Base-by-base conservation (phyloP, 2,329 filamentous ascomycete genomes). In the Magnaporthiopsis incrustans region DNA sequence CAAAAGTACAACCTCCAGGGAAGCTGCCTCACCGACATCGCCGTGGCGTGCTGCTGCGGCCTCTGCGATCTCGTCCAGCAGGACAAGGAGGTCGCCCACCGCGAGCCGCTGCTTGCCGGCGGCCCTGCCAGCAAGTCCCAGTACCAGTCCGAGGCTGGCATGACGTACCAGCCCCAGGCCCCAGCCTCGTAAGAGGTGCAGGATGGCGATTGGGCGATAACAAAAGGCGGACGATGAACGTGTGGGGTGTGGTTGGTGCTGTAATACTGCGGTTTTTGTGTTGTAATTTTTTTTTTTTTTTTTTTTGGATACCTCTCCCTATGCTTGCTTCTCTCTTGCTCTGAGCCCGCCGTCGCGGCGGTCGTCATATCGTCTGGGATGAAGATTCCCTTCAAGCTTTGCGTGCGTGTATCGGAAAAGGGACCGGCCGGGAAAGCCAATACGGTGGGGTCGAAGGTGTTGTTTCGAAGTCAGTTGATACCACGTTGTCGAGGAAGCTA, bases 1-100 rank as follows among this genome's bases (percentile, higher is more conserved):
- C 71, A 73, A 62, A 80, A 78, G 71, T 77, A 80, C 70, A 74
- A 79, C 69, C 75, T 82, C 22, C 68, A 77, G 69, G 79, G 79
- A 30, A 77, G 69, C 70, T 81, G 77, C 66, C 66, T 78, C 1
- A 70, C 73, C 44, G 79, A 82, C 62, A 69, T 81, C 38, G 74
- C 73, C 50, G 70, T 72, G 4, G 73, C 79, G 2, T 81, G 74
- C 73, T 81, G 79, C 74, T 81, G 79, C 67, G 73, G 72, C 27
- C 74, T 76, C 71, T 82, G 79, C 71, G 72, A 74, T 59, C 69
- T 81, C 30, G 73, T 78, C 62, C 79, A 82, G 76, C 70, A 75
- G 66, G 79, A 81, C 56, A 82, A 81, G 76, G 79, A 82, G 72
- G 73, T 74, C 2, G 73, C 71, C 61, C 68, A 75, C 65, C 76